Percentiles rank a stretch among this genome's conserved stretches.
phyloP scores from a whole-genome alignment of 257 asterid species.

The Solanum paucissectum region DNA sequence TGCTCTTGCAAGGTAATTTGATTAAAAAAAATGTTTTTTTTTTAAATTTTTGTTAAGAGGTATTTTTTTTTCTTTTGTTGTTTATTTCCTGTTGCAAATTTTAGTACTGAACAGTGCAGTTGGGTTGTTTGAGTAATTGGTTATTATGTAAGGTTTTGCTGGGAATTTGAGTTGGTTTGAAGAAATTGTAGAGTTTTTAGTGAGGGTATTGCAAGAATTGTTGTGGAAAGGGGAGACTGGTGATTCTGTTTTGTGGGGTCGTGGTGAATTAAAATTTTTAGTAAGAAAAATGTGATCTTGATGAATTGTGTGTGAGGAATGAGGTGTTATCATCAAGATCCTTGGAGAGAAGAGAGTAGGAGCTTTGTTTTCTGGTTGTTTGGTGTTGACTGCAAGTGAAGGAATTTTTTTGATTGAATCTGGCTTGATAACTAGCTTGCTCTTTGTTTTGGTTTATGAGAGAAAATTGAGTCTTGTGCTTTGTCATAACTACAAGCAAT shows the following conservation, averaged over 20 bases:
- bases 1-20: constrained; percentile 84
- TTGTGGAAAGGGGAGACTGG: background rate
- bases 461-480: background rate
- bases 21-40: background rate
- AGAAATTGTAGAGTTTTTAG: background rate
- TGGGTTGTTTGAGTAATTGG: background rate
- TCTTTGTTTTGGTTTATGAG: background rate
- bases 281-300: background rate
- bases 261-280: background rate
- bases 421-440: background rate
- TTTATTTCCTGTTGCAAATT: background rate
- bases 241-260: background rate
- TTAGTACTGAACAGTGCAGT: background rate
- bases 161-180: background rate
- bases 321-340: background rate
- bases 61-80: background rate
- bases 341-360: background rate
- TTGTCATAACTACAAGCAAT: background rate
- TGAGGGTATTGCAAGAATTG: background rate
- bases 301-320: background rate
- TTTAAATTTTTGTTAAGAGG: background rate
- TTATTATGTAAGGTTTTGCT: background rate
- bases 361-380: background rate
- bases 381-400: background rate
- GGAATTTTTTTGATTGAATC: background rate